phyloP scores from a whole-genome alignment of 2,329 filamentous ascomycete species.

The Bretziella fagacearum region DNA sequence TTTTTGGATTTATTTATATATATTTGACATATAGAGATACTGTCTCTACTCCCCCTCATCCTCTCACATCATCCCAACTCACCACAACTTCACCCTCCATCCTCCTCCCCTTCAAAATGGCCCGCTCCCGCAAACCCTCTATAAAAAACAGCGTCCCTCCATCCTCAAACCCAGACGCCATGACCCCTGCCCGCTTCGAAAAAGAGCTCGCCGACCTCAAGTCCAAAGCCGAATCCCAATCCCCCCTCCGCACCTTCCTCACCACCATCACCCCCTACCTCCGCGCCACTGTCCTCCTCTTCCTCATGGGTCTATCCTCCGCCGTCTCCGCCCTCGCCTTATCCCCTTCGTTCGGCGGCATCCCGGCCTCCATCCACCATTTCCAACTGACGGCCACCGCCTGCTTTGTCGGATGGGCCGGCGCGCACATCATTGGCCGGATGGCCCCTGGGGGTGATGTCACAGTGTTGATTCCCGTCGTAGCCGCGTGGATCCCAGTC shows the following conservation, averaged over 20 bases:
- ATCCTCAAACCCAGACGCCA: slow-evolving; percentile 19
- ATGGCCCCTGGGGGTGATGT: slow-evolving; percentile 31
- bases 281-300: slow-evolving; percentile 25
- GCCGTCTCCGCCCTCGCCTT: slow-evolving; percentile 59
- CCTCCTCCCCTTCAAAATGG: background rate
- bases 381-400: slow-evolving; percentile 45
- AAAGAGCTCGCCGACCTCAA: slow-evolving; percentile 36
- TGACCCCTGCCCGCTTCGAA: slow-evolving; percentile 36
- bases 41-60: background rate
- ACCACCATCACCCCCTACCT: slow-evolving; percentile 20
- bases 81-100: background rate
- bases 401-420: slow-evolving; percentile 55
- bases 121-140: slow-evolving; percentile 8
- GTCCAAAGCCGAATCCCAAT: slow-evolving; percentile 25
- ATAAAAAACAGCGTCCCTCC: slow-evolving; percentile 5
- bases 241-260: slow-evolving; percentile 21
- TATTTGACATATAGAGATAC: too few species aligned
- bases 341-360: slow-evolving; percentile 75
- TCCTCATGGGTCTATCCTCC: slow-evolving; percentile 45
- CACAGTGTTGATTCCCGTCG: slow-evolving; percentile 44
- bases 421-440: slow-evolving; percentile 39
- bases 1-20: too few species aligned
- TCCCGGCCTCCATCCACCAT: slow-evolving; percentile 61
- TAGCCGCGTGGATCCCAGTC: slow-evolving; percentile 59
- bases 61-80: background rate